Evolutionary conservation across 2,329 filamentous ascomycete species (phyloP), one percentile per base, ranked within the genome.

Genomic region (Pseudocercospora vitis): DNA sequence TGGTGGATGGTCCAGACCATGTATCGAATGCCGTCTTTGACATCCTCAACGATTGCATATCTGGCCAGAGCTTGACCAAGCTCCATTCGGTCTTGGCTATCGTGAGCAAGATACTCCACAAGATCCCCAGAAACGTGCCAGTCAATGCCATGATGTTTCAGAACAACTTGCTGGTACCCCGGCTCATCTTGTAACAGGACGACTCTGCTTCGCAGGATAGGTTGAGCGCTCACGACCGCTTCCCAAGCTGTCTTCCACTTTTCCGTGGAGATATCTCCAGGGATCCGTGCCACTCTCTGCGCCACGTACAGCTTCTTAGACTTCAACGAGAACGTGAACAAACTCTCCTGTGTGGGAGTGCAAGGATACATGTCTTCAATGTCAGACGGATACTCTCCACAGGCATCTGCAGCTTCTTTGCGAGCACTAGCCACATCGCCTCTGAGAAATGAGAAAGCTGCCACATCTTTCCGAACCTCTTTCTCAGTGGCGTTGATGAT

Each of bases 251-350:
- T 48, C 48, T 70, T 66, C 32, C 73, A 65, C 1, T 71, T 61
- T 7, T 66, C 65, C 40, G 73, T 65, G 1, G 70, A 45, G 5
- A 19, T 16, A 6, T 31, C 16, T 4, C 50, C 24, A 3, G 16
- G 31, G 12, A 57, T 29, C 8, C 35, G 18, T 9, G 35, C 35
- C 12, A 47, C 47, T 14, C 48, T 39, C 19, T 78, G 78, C 1
- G 77, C 78, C 2, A 83, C 73, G 32, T 82, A 83, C 0, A 77
- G 75, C 32, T 78, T 79, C 28, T 73, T 71, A 16, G 76, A 70
- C 61, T 78, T 79, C 53, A 74, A 72, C 2, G 79, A 78, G 4
- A 82, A 65, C 0, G 79, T 77, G 70, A 83, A 76, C 1, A 83
- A 42, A 29, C 47, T 40, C 23, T 61, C 66, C 18, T 58, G 55